phyloP scores from a whole-genome alignment of 345 rosid species.

The Gossypium arboreum region DNA sequence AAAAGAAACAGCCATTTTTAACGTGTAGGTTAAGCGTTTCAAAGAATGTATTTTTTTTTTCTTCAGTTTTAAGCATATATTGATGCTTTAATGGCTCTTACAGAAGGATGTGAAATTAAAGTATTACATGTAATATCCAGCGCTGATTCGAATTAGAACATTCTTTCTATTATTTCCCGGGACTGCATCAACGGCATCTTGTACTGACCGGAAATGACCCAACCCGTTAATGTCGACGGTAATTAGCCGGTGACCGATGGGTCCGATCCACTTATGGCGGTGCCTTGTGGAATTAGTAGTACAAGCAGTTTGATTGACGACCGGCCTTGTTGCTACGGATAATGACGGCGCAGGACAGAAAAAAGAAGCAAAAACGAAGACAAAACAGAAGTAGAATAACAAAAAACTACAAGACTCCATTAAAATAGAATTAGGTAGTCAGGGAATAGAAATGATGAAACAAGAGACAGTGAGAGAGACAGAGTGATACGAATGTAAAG shows the following conservation, averaged over 20 bases:
- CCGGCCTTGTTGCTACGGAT: conserved; percentile 16
- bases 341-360: conserved; percentile 19
- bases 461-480: background rate
- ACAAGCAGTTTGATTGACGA: conserved; percentile 9
- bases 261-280: conserved; percentile 68
- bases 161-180: conserved; percentile 60
- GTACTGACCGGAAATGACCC: conserved; percentile 67
- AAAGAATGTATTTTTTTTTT: background rate
- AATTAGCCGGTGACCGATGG: conserved; percentile 67
- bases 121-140: conserved; percentile 68
- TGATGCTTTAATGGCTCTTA: background rate
- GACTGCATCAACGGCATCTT: conserved; percentile 76
- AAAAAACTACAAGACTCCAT: conserved; percentile 36
- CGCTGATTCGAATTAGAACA: conserved; percentile 53
- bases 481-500: conserved; percentile 4
- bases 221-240: conserved; percentile 58
- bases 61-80: background rate
- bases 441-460: conserved; percentile 14
- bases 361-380: conserved; percentile 17
- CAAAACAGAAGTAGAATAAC: conserved; percentile 21
- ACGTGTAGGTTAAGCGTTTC: background rate
- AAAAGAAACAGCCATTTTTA: background rate
- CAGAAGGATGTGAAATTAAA: background rate
- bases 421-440: conserved; percentile 16
- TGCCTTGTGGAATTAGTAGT: conserved; percentile 35